Evolutionary conservation across 495 filamentous ascomycete genomes (phyloP), one percentile per base, ranked within the genome.

Genomic region (Tuber melanosporum): DNA sequence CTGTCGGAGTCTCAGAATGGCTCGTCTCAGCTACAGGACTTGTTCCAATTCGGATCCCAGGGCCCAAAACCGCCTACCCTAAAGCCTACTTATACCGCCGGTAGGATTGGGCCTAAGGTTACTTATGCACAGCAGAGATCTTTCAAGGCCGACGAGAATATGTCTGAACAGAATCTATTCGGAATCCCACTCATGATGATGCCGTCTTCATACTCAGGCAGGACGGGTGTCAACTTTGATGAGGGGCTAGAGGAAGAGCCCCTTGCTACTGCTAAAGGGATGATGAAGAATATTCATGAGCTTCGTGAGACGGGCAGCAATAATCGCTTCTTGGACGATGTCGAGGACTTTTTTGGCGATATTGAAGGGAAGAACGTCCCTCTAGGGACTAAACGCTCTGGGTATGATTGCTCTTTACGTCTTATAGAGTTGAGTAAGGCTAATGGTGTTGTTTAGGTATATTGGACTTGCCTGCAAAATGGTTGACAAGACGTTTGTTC

Each of bases 261-360:
- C 19, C 71, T 81, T 42, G 74, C 78, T 76, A 76, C 74, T 44
- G 87, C 69, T 20, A 82, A 79, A 42, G 88, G 87, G 20, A 85
- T 88, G 72, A 91, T 97, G 75, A 89, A 91, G 71, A 95, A 91
- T 78, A 92, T 98, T 47, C 94, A 98, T 82, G 95, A 99, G 83
- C 87, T 99, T 69, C 89, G 94, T 77, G 92, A 93, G 78, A 91
- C 93, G 57, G 95, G 95, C 12, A 90, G 91, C 39, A 96, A 94
- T 83, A 91, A 90, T 71, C 91, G 94, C 32, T 94, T 96, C 75
- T 85, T 91, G 10, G 90, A 93, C 79, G 92, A 94, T 71, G 87
- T 96, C 73, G 92, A 95, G 80, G 90, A 93, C 72, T 86, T 97
- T 15, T 87, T 97, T 76, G 93, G 96, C 75, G 92, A 96, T 76